These are phyloP conservation scores for Agaricus sinodeliciosus DNA, from an alignment of 768 basidiomycete species.

Conservation along the genomic window DNA sequence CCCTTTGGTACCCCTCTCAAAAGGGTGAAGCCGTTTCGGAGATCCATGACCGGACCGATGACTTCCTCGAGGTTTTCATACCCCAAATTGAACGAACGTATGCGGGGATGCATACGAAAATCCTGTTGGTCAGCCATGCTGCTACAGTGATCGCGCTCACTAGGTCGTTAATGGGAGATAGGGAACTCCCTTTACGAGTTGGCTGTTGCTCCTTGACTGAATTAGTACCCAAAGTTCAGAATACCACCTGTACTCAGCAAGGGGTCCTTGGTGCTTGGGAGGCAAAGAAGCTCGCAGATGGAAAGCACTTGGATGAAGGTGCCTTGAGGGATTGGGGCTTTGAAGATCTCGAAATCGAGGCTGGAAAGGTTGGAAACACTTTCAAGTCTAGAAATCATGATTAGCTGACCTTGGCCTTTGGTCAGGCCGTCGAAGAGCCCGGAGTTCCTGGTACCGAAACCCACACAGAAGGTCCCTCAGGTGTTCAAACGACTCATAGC, in stretches of 20 bases:
- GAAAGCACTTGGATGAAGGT: conserved; percentile 52
- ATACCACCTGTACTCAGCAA: not conserved
- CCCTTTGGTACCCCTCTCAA: conserved; percentile 65
- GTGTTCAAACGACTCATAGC: conserved; percentile 39
- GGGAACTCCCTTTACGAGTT: conserved; percentile 46
- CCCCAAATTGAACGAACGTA: conserved; percentile 41
- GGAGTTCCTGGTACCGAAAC: conserved; percentile 64
- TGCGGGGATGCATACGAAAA: conserved; percentile 34
- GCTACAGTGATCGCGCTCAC: conserved; percentile 67
- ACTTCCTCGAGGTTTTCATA: conserved; percentile 45
- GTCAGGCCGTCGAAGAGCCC: conserved; percentile 61
- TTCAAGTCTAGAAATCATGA: not conserved
- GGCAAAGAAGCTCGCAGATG: conserved; percentile 43
- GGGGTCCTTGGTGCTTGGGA: conserved; percentile 40
- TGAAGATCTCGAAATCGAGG: conserved; percentile 56
- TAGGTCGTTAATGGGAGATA: conserved; percentile 49
- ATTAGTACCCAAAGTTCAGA: conserved; percentile 30
- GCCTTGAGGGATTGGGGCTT: conserved; percentile 74
- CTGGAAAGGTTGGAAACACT: conserved; percentile 37
- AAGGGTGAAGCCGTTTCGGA: conserved; percentile 63
- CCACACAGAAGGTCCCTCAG: conserved; percentile 51
- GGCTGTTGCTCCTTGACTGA: conserved; percentile 75
- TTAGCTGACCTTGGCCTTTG: not conserved
- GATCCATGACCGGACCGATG: conserved; percentile 53
- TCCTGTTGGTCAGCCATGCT: conserved; percentile 69